Percentiles rank a stretch among this genome's conserved stretches.
Conservation (phyloP, 345 rosid genomes). For the Draba incana region DNA sequence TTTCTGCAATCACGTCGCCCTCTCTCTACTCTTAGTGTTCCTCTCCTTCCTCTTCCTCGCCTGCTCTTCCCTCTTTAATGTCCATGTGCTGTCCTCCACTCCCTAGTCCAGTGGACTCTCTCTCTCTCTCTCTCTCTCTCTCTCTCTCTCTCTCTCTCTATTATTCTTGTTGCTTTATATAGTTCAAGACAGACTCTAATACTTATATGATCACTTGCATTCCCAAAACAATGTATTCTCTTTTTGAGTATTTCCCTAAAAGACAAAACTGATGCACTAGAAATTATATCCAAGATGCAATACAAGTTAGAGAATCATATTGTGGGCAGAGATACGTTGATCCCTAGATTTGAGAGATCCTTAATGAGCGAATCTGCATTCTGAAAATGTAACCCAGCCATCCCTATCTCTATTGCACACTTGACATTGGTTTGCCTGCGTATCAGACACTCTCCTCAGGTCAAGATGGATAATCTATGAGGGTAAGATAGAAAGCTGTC, state of each 20-base stretch:
- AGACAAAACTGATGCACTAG: background rate
- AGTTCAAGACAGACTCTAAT: conserved; percentile 3
- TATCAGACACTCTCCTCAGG: conserved; percentile 20
- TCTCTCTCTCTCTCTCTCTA: background rate
- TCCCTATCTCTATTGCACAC: conserved; percentile 76
- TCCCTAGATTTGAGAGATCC: conserved; percentile 57
- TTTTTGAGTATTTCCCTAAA: conserved; percentile 5
- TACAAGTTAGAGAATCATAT: conserved; percentile 1
- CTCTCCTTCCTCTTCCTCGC: conserved; percentile 56
- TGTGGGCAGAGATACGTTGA: conserved; percentile 32
- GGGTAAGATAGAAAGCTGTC: background rate
- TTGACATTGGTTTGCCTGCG: conserved; percentile 69
- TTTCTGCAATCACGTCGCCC: conserved; percentile 75
- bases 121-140: conserved; percentile 3
- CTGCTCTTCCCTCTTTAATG: conserved; percentile 60
- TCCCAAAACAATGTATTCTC: conserved; percentile 12
- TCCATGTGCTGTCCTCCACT: conserved; percentile 61
- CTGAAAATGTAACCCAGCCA: conserved; percentile 69
- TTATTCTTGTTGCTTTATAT: conserved; percentile 8
- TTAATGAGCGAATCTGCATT: conserved; percentile 51
- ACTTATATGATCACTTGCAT: conserved; percentile 18
- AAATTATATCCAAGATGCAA: conserved; percentile 13
- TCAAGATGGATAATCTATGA: background rate
- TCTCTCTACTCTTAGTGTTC: conserved; percentile 75
- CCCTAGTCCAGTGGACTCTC: conserved; percentile 25